phyloP scores from a whole-genome alignment of 177 flowering plant genomes.

The Vitis hybrid region DNA sequence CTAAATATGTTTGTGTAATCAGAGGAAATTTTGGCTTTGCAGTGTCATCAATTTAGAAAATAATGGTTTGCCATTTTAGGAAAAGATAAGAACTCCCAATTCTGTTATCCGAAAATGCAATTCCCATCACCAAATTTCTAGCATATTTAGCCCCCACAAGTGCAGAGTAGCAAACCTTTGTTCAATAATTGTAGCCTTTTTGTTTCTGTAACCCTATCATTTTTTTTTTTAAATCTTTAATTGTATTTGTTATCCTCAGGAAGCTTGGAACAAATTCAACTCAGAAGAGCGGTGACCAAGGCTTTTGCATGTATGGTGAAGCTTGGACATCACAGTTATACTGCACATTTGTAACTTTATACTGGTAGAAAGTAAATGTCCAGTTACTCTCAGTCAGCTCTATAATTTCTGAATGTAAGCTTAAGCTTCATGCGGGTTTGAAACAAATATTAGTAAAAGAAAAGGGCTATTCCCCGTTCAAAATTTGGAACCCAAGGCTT shows the following conservation, averaged over 20 bases:
- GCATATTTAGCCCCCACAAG: no score
- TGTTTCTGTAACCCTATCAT: background rate
- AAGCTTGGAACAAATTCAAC: conserved; percentile 96
- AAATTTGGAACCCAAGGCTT: background rate
- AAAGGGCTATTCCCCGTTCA: background rate
- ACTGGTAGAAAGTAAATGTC: conserved; percentile 7
- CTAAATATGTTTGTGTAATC: no score
- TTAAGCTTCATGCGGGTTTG: background rate
- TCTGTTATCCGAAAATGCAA: background rate
- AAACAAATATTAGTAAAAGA: background rate
- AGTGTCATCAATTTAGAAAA: no score
- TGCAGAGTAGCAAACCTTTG: no score
- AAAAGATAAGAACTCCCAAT: no score
- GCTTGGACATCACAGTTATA: conserved; percentile 3
- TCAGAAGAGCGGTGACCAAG: conserved; percentile 63
- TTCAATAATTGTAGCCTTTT: no score
- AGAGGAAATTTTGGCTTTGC: no score
- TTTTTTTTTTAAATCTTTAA: background rate
- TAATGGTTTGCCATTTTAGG: no score
- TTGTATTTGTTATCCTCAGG: conserved; percentile 39
- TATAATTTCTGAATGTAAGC: conserved; percentile 13
- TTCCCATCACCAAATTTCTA: background rate
- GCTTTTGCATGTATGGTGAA: background rate
- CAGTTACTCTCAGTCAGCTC: background rate
- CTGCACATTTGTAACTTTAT: conserved; percentile 15